phyloP scores from a whole-genome alignment of 1,139 yeast species.

The Pichia sp. region DNA sequence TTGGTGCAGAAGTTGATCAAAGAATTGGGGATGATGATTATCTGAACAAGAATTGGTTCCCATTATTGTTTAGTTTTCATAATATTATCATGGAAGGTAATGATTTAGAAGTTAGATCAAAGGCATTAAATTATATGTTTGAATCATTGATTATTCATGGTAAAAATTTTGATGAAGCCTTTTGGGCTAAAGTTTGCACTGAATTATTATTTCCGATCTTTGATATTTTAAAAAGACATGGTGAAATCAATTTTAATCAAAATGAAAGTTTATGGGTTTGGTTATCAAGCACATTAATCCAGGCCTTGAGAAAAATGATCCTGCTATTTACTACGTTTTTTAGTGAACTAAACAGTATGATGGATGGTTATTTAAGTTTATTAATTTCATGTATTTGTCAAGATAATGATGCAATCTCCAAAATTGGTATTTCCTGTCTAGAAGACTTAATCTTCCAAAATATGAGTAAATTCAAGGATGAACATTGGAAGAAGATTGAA shows the following conservation, averaged over 20 bases:
- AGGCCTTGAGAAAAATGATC: constrained; percentile 86
- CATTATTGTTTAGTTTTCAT: constrained; percentile 77
- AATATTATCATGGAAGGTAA: constrained; percentile 90
- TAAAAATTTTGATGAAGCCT: constrained; percentile 58
- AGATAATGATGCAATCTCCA: constrained; percentile 92
- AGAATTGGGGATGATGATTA: constrained; percentile 31
- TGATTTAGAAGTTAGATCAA: constrained; percentile 88
- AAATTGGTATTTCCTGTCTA: constrained; percentile 88
- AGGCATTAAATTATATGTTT: constrained; percentile 78
- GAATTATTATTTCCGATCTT: constrained; percentile 87
- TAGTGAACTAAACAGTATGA: constrained; percentile 60
- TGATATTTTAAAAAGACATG: constrained; percentile 66
- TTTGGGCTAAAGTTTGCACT: constrained; percentile 80
- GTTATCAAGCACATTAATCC: constrained; percentile 93
- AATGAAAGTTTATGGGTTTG: constrained; percentile 83
- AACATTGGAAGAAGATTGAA: constrained; percentile 74
- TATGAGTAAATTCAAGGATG: constrained; percentile 50
- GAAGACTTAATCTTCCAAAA: constrained; percentile 73
- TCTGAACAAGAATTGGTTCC: constrained; percentile 60
- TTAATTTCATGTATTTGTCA: constrained; percentile 88
- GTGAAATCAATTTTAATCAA: constrained; percentile 65
- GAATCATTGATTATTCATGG: constrained; percentile 79
- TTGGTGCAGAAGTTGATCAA: constrained; percentile 36
- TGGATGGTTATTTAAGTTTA: constrained; percentile 72
- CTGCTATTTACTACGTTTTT: constrained; percentile 78